Evolutionary conservation across 2,329 filamentous ascomycete species (phyloP), one percentile per base, ranked within the genome.

Genomic region (Penicillium palitans): DNA sequence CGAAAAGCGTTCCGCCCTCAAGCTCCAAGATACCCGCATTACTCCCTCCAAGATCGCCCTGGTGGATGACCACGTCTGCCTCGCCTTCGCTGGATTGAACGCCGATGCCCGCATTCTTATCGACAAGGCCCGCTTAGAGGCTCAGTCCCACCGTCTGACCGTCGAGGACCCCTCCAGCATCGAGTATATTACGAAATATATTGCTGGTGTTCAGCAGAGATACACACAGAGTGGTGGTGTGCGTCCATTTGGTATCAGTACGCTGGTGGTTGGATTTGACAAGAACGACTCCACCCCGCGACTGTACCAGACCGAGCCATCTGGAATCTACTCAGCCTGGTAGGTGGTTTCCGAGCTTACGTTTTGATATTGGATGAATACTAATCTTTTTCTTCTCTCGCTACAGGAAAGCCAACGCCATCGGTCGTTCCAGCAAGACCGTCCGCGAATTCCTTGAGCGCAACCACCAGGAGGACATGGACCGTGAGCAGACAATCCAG

Each of bases 141-240:
- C 95, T 49, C 95, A 99, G 80, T 96, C 92, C 68, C 95, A 99
- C 81, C 90, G 95, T 65, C 83, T 99, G 70, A 98, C 95, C 5
- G 92, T 99, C 59, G 95, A 99, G 77, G 96, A 99, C 75, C 93
- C 95, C 56, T 91, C 96, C 66, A 93, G 91, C 62, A 96, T 99
- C 78, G 95, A 99, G 81, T 99, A 99, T 84, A 97, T 99, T 74
- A 98, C 95, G 72, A 98, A 99, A 83, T 96, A 98, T 73, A 90
- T 99, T 64, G 95, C 95, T 54, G 91, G 93, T 57, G 95, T 99
- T 68, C 95, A 99, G 83, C 95, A 99, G 83, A 87, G 92, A 78
- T 99, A 99, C 84, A 99, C 95, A 48, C 95, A 99, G 83, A 96
- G 92, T 72, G 95, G 95, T 81, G 95, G 95, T 84, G 95, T 99